phyloP scores from a whole-genome alignment of 2,329 filamentous ascomycete species.

The Xylaria arbuscula region DNA sequence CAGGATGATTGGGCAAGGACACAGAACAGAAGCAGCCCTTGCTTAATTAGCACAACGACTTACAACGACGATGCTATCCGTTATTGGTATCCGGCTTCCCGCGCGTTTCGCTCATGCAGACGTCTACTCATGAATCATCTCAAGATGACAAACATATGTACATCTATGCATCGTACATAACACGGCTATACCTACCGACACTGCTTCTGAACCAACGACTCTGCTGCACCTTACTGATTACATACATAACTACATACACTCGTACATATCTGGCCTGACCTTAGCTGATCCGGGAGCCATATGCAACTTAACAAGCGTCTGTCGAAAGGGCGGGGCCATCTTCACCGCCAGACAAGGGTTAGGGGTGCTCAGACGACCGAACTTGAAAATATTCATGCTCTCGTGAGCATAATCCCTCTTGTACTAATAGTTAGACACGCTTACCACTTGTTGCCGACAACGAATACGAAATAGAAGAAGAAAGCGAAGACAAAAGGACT shows the following conservation, averaged over 20 bases:
- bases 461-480: conserved; percentile 2
- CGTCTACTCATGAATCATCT: conserved; percentile 15
- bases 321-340: conserved; percentile 19
- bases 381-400: conserved; percentile 29
- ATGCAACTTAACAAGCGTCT: conserved; percentile 30
- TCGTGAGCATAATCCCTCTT: conserved; percentile 28
- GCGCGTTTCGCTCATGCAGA: conserved; percentile 32
- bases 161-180: conserved; percentile 20
- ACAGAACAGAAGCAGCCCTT: conserved; percentile 4
- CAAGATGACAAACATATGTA: conserved; percentile 30
- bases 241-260: neutral
- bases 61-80: neutral
- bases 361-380: conserved; percentile 29
- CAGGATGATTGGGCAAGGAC: neutral
- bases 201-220: neutral
- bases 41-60: conserved; percentile 5
- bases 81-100: conserved; percentile 21
- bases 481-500: neutral
- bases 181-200: conserved; percentile 5
- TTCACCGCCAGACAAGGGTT: conserved; percentile 38
- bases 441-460: neutral
- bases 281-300: conserved; percentile 24
- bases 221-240: conserved; percentile 9
- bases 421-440: neutral
- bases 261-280: conserved; percentile 12